A percentile compares a stretch with the other conserved stretches of the same genome.
Evolutionary conservation across 1,139 yeast genomes (phyloP).

Genomic region (Scheffersomyces quercinus): DNA sequence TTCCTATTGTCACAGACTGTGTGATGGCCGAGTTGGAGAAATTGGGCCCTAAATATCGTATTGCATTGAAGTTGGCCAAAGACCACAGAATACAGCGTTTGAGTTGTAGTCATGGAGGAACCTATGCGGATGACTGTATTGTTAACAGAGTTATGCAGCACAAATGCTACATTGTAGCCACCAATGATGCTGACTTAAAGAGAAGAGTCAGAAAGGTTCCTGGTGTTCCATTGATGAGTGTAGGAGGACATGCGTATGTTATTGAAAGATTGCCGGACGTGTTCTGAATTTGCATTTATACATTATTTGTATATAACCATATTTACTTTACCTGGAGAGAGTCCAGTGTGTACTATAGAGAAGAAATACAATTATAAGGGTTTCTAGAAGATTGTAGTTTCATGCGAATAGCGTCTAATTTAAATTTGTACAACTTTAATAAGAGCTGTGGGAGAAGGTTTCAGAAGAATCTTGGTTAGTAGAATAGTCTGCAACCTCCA

Average conservation of each 20-base stretch:
- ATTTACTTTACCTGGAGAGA: slow-evolving; percentile 8
- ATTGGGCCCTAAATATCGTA: slow-evolving; percentile 89
- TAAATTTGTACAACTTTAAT: too few relatives aligned
- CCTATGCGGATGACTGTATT: slow-evolving; percentile 97
- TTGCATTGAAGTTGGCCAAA: slow-evolving; percentile 87
- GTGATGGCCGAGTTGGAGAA: slow-evolving; percentile 98
- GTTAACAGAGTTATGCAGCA: slow-evolving; percentile 93
- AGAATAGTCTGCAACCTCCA: too few relatives aligned
- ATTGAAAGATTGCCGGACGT: slow-evolving; percentile 95
- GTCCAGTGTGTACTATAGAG: slow-evolving; percentile 2
- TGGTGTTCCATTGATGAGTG: slow-evolving; percentile 95
- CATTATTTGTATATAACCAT: neutral
- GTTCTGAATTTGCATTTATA: slow-evolving; percentile 43
- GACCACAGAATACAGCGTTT: slow-evolving; percentile 89
- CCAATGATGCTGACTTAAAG: slow-evolving; percentile 97
- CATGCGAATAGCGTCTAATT: too few relatives aligned
- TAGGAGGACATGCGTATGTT: slow-evolving; percentile 88
- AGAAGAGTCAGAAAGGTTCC: slow-evolving; percentile 94
- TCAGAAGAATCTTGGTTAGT: too few relatives aligned
- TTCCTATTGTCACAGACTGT: slow-evolving; percentile 94
- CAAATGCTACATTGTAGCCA: slow-evolving; percentile 95
- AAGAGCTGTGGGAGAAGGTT: too few relatives aligned
- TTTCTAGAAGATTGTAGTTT: too few relatives aligned
- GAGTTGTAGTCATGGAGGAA: slow-evolving; percentile 90
- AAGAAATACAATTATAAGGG: neutral